Base-by-base conservation (phyloP, 441 rosid genomes). In the Croton setiger region DNA sequence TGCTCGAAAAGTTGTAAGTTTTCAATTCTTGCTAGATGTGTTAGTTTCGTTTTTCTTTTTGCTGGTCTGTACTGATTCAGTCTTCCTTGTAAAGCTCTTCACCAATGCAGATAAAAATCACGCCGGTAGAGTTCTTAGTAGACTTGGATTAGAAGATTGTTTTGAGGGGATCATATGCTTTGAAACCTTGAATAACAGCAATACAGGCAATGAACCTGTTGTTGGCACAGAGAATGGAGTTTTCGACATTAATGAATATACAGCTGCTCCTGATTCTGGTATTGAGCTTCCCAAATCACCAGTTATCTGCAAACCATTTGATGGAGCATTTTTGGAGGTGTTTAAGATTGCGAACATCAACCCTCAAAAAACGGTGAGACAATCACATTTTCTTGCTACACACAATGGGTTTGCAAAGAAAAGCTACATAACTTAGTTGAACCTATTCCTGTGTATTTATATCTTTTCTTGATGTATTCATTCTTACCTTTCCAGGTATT, bases 121-220 rank as follows among this genome's bases (percentile, higher is more conserved):
- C 64, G 92, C 91, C 4, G 79, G 76, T 53, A 82, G 78, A 71
- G 79, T 79, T 52, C 93, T 94, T 31, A 71, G 73, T 70, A 83
- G 82, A 85, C 93, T 94, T 43, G 96, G 97, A 20, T 75, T 94
- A 74, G 99, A 94, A 82, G 94, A 80, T 65, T 92, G 96, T 85
- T 90, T 94, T 67, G 96, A 90, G 71, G 68, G 75, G 66, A 72
- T 92, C 71, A 80, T 94, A 70, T 79, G 88, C 83, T 90, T 94
- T 15, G 96, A 94, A 80, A 92, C 94, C 64, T 76, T 92, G 63
- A 94, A 94, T 74, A 75, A 88, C 9, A 44, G 47, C 20, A 63
- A 79, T 64, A 73, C 77, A 70, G 82, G 74, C 53, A 69, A 15
- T 57, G 56, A 76, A 54, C 20, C 76, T 36, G 78, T 41, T n/a